phyloP scores from a whole-genome alignment of 306 rosid genomes.

The Amphicarpaea edgeworthii region DNA sequence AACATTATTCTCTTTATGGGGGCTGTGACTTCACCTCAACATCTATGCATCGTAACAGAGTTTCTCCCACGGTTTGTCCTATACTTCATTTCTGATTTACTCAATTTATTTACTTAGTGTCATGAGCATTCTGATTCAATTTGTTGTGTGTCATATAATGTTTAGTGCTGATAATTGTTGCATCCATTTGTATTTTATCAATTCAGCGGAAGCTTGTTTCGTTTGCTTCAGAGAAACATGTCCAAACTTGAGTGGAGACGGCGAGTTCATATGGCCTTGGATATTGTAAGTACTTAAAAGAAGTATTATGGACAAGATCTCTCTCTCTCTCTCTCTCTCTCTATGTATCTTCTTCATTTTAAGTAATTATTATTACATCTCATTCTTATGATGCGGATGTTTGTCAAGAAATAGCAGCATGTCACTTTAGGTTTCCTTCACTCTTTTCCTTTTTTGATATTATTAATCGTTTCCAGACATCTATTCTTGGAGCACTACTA shows the following conservation, averaged over 20 bases:
- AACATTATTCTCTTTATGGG: slow-evolving; percentile 97
- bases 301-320: slow-evolving; percentile 23
- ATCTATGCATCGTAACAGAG: slow-evolving; percentile 93
- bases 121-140: slow-evolving; percentile 28
- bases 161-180: slow-evolving; percentile 45
- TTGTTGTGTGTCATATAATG: not conserved
- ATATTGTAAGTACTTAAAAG: slow-evolving; percentile 75
- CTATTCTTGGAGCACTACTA: slow-evolving; percentile 29
- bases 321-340: not conserved
- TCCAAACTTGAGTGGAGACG: slow-evolving; percentile 95
- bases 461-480: slow-evolving; percentile 26
- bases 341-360: not conserved
- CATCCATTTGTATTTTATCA: slow-evolving; percentile 43
- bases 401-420: slow-evolving; percentile 6
- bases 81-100: slow-evolving; percentile 32
- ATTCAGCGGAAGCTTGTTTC: slow-evolving; percentile 96
- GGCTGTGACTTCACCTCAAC: slow-evolving; percentile 94
- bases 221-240: slow-evolving; percentile 76
- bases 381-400: not conserved
- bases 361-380: not conserved
- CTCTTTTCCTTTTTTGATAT: not conserved
- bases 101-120: not conserved
- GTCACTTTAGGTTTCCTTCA: slow-evolving; percentile 1
- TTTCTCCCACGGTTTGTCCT: slow-evolving; percentile 92
- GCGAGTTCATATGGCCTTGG: slow-evolving; percentile 87